A percentile compares a stretch with the other conserved stretches of the same genome.
These are phyloP conservation scores for Fraxinus americana DNA, from an alignment of 257 asterid species.

Conservation along the genomic window DNA sequence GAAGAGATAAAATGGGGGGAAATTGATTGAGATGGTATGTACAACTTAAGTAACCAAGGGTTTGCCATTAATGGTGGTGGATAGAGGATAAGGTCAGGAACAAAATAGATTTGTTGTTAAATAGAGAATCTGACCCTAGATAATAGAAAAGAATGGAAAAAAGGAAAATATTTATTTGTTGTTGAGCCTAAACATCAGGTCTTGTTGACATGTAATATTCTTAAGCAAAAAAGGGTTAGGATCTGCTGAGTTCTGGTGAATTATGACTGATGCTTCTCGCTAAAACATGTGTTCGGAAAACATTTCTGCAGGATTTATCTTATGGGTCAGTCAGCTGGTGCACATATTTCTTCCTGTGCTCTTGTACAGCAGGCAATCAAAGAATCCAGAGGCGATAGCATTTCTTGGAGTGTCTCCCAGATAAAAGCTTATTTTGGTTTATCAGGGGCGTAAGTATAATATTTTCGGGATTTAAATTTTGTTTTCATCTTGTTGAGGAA, in stretches of 20 bases:
- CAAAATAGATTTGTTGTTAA: not conserved
- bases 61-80: not conserved
- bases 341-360: slow-evolving; percentile 91
- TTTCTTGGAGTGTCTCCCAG: slow-evolving; percentile 82
- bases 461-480: slow-evolving; percentile 7
- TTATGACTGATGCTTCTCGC: not conserved
- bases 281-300: not conserved
- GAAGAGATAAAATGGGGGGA: not conserved
- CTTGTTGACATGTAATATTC: not conserved
- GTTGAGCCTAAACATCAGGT: not conserved
- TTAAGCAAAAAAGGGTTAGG: not conserved
- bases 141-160: not conserved
- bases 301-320: slow-evolving; percentile 67
- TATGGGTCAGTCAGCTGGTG: slow-evolving; percentile 99
- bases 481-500: slow-evolving; percentile 11
- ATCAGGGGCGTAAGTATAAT: slow-evolving; percentile 83
- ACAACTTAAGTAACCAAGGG: not conserved
- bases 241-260: not conserved
- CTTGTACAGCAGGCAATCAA: slow-evolving; percentile 81
- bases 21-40: not conserved
- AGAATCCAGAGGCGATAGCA: slow-evolving; percentile 72
- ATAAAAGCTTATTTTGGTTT: slow-evolving; percentile 93
- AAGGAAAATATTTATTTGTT: not conserved
- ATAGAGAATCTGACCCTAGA: not conserved
- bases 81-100: not conserved